Percentiles rank a stretch among this genome's conserved stretches.
These are phyloP conservation scores for Solanum aculeatissimum DNA, from an alignment of 305 asterid genomes.

Conservation along the genomic window DNA sequence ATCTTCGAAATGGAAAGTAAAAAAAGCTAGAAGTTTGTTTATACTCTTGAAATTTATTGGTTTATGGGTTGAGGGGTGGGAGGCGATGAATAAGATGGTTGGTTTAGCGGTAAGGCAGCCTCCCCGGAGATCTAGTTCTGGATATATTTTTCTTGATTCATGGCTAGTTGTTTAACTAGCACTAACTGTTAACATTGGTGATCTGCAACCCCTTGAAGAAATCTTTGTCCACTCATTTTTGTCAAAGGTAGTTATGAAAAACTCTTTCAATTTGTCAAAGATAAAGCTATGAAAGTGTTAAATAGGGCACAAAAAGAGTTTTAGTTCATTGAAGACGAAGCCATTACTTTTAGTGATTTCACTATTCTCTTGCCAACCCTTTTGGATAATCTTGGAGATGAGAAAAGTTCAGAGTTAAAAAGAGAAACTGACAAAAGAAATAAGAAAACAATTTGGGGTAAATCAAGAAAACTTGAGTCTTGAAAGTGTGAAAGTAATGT, in stretches of 20 bases:
- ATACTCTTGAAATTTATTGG: too few relatives aligned
- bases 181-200: conserved; percentile 37
- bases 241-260: conserved; percentile 51
- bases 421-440: conserved; percentile 42
- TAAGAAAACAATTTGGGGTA: conserved; percentile 25
- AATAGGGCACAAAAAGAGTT: conserved; percentile 39
- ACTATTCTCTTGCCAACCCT: conserved; percentile 30
- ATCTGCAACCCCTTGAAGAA: conserved; percentile 59
- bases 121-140: conserved; percentile 39
- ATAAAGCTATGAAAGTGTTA: conserved; percentile 36
- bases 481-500: conserved; percentile 44
- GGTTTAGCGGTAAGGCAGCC: conserved; percentile 2
- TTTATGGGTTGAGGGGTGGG: too few relatives aligned
- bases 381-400: conserved; percentile 26
- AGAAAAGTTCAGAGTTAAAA: conserved; percentile 20
- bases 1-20: too few relatives aligned
- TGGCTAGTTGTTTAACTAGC: conserved; percentile 74
- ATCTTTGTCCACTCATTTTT: conserved; percentile 79
- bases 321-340: conserved; percentile 46
- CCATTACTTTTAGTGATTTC: conserved; percentile 77
- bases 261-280: conserved; percentile 34
- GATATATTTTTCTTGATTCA: conserved; percentile 38
- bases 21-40: too few relatives aligned
- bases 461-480: conserved; percentile 24
- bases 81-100: too few relatives aligned